A percentile compares a stretch with the other conserved stretches of the same genome.
Evolutionary conservation across 805 yeast genomes (phyloP).

Genomic region (Pichia nanzhaoensis): DNA sequence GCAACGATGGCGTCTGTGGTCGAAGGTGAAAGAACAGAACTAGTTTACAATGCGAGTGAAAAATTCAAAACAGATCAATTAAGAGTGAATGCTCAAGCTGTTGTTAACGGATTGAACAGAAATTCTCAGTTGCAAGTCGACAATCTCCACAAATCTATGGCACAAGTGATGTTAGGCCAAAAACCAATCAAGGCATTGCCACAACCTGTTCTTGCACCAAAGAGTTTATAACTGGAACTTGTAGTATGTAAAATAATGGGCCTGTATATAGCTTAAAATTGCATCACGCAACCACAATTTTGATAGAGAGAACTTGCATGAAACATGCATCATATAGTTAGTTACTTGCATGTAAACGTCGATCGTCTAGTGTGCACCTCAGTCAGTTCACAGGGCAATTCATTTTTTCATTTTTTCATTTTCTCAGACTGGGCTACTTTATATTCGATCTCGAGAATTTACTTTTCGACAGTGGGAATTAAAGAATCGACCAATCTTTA

Average conservation of each 20-base stretch:
- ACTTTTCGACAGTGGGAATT: no score
- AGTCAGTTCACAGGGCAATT: no score
- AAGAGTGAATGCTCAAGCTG: constrained; percentile 27
- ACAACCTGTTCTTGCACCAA: constrained; percentile 14
- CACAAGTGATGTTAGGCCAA: constrained; percentile 19
- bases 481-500: no score
- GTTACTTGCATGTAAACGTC: neutral
- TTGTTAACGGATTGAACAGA: constrained; percentile 25
- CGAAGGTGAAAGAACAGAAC: constrained; percentile 24
- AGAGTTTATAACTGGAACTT: constrained; percentile 7
- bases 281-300: no score
- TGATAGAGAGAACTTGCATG: no score
- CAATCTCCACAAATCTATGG: constrained; percentile 17
- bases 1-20: constrained; percentile 23
- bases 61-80: constrained; percentile 22
- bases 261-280: no score
- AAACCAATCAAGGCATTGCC: constrained; percentile 20
- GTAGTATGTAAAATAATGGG: neutral
- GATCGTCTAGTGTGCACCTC: neutral
- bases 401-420: no score
- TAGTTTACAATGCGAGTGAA: constrained; percentile 16
- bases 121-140: constrained; percentile 29
- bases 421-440: no score
- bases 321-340: neutral
- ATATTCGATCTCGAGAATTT: no score